phyloP scores from a whole-genome alignment of 192 early-diverging fungal species.

The Backusella psychrophila region DNA sequence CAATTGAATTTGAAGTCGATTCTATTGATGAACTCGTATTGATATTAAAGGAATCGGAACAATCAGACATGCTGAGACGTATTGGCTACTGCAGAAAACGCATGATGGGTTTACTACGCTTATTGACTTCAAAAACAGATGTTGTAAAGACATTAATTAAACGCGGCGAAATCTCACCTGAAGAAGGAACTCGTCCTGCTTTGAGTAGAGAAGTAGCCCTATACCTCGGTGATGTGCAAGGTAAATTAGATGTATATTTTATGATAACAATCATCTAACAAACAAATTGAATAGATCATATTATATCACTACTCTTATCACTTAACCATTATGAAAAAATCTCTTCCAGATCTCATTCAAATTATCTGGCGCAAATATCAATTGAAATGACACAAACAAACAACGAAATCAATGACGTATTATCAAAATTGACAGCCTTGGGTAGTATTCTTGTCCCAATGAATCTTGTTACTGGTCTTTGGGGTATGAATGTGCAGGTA shows the following conservation, averaged over 20 bases:
- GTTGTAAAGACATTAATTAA: constrained; percentile 77
- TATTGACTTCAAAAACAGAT: constrained; percentile 72
- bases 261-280: neutral
- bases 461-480: constrained; percentile 63
- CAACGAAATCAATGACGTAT: constrained; percentile 57
- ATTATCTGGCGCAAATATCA: constrained; percentile 76
- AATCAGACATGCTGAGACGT: constrained; percentile 75
- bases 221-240: constrained; percentile 79
- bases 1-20: constrained; percentile 95
- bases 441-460: constrained; percentile 59
- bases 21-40: constrained; percentile 95
- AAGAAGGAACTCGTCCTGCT: constrained; percentile 21
- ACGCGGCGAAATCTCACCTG: constrained; percentile 40
- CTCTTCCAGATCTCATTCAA: constrained; percentile 67
- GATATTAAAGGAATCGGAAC: constrained; percentile 87
- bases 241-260: neutral
- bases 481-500: constrained; percentile 67
- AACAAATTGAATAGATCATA: constrained; percentile 50
- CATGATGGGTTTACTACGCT: constrained; percentile 67
- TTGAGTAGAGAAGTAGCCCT: constrained; percentile 60
- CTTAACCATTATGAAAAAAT: constrained; percentile 77
- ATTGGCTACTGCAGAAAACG: constrained; percentile 75
- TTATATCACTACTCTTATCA: constrained; percentile 78
- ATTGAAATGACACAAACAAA: constrained; percentile 67
- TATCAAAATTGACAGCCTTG: constrained; percentile 49